Conservation (phyloP, 108 stramenopile species). For the Pseudonitzschia delicatissima region DNA sequence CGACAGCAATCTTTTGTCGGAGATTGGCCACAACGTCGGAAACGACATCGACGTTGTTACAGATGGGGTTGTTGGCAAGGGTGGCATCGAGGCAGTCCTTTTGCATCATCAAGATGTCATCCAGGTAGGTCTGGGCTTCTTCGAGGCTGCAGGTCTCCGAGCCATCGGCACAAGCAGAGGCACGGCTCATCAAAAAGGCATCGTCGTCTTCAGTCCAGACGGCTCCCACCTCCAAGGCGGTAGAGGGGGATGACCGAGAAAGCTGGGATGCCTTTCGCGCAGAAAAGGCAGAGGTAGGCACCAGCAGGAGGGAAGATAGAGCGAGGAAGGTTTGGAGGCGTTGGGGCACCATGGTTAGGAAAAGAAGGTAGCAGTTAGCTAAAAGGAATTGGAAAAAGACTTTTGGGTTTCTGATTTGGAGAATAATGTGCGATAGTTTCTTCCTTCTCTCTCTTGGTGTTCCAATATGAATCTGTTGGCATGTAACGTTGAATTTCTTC, state of each 20-base stretch:
- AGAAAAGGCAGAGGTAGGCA: not conserved
- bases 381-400: too few relatives aligned
- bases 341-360: too few relatives aligned
- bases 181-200: constrained; percentile 26
- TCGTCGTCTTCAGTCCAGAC: constrained; percentile 11
- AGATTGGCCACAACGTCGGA: constrained; percentile 55
- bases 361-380: too few relatives aligned
- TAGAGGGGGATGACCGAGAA: not conserved
- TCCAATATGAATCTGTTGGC: too few relatives aligned
- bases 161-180: constrained; percentile 48
- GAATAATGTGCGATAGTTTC: too few relatives aligned
- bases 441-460: too few relatives aligned
- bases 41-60: constrained; percentile 26
- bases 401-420: too few relatives aligned
- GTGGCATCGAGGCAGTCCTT: constrained; percentile 43
- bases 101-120: constrained; percentile 51
- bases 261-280: not conserved
- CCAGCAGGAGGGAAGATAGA: not conserved
- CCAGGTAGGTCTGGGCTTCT: constrained; percentile 42
- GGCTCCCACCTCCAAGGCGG: constrained; percentile 1
- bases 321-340: not conserved
- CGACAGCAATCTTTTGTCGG: constrained; percentile 43
- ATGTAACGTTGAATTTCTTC: too few relatives aligned
- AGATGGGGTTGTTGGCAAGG: constrained; percentile 21
- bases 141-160: constrained; percentile 63